Percentiles rank a stretch among this genome's conserved stretches.
These are phyloP conservation scores for Vitis hybrid DNA, from an alignment of 177 flowering plant genomes.

Conservation along the genomic window DNA sequence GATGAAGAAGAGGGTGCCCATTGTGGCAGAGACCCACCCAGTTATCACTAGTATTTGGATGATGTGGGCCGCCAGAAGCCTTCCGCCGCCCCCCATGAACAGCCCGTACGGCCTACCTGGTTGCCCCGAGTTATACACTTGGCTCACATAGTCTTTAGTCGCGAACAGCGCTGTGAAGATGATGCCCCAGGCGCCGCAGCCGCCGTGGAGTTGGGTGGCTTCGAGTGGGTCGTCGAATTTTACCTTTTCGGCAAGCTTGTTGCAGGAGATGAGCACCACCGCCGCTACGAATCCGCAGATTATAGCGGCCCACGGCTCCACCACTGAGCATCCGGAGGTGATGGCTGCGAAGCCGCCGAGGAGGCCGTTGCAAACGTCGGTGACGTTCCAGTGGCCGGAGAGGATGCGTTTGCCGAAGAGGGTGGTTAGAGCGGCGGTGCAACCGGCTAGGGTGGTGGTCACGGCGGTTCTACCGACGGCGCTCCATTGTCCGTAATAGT, in stretches of 20 bases:
- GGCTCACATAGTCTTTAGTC: constrained; percentile 42
- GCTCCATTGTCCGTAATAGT: constrained; percentile 65
- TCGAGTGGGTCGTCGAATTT: constrained; percentile 73
- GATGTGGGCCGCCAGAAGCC: constrained; percentile 59
- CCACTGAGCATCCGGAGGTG: constrained; percentile 79
- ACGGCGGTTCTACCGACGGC: constrained; percentile 73
- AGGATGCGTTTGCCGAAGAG: constrained; percentile 58
- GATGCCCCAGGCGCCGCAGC: constrained; percentile 86
- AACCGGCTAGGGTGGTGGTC: constrained; percentile 74
- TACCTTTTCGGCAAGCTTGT: constrained; percentile 51
- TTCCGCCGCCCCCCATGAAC: constrained; percentile 79
- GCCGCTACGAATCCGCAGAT: constrained; percentile 76
- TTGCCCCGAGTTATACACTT: constrained; percentile 40
- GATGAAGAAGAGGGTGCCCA: constrained; percentile 63
- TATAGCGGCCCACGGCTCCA: constrained; percentile 84
- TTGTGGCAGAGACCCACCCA: constrained; percentile 76
- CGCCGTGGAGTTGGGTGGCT: constrained; percentile 81
- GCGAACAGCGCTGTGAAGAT: constrained; percentile 79
- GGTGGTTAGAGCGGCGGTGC: constrained; percentile 67
- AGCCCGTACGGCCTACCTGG: constrained; percentile 56
- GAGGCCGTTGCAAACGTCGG: constrained; percentile 77
- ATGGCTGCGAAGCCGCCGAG: constrained; percentile 83
- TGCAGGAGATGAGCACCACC: constrained; percentile 49
- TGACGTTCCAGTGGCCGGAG: constrained; percentile 71
- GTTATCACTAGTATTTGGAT: constrained; percentile 58